Conservation (phyloP, 345 rosid species). For the Populus davidiana region DNA sequence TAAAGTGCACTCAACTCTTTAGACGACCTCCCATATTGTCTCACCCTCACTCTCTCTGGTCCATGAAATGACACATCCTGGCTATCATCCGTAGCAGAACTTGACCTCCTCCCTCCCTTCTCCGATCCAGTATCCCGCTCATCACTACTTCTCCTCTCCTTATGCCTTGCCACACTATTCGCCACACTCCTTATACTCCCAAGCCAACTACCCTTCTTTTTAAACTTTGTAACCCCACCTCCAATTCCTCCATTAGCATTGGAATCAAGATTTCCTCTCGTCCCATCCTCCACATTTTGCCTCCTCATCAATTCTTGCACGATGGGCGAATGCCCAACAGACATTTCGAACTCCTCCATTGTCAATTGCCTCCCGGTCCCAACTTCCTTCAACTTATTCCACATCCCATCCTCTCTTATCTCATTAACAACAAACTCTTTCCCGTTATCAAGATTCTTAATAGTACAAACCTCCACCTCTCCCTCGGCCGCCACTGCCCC, state of each 20-base stretch:
- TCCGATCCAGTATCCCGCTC: slow-evolving; percentile 88
- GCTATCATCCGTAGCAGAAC: slow-evolving; percentile 94
- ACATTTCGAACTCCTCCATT: slow-evolving; percentile 86
- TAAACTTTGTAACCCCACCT: slow-evolving; percentile 43
- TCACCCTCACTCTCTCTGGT: slow-evolving; percentile 78
- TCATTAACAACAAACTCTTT: slow-evolving; percentile 84
- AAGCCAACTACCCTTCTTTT: slow-evolving; percentile 82
- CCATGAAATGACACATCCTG: slow-evolving; percentile 85
- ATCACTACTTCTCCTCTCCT: slow-evolving; percentile 86
- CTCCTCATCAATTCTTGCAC: slow-evolving; percentile 96
- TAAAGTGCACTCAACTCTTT: slow-evolving; percentile 81
- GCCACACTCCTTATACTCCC: slow-evolving; percentile 77
- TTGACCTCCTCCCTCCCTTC: slow-evolving; percentile 85
- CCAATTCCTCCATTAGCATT: slow-evolving; percentile 32
- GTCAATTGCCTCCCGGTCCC: slow-evolving; percentile 88
- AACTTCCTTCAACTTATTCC: slow-evolving; percentile 80
- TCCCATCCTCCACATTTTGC: slow-evolving; percentile 78
- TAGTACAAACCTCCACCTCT: slow-evolving; percentile 47
- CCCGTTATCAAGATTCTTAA: slow-evolving; percentile 87
- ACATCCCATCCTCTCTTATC: slow-evolving; percentile 72
- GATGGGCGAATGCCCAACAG: slow-evolving; percentile 89
- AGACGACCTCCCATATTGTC: slow-evolving; percentile 73
- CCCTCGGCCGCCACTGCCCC: slow-evolving; percentile 1
- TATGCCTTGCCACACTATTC: slow-evolving; percentile 50
- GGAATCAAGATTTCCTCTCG: slow-evolving; percentile 40